Conservation (phyloP, 179 eudicot genomes). For the Silene coronaria region DNA sequence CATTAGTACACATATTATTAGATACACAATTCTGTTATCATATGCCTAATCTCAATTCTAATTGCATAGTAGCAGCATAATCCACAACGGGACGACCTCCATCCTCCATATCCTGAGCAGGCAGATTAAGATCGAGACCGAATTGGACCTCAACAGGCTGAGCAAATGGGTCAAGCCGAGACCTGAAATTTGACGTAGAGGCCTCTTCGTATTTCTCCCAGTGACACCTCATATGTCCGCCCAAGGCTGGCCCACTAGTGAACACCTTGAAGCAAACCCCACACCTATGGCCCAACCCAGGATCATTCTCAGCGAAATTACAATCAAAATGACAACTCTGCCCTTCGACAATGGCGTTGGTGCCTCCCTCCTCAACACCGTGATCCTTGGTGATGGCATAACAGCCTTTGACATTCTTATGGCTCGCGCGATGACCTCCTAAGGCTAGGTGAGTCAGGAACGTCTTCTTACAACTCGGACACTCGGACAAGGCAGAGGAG, state of each 20-base stretch:
- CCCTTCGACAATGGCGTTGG: background rate
- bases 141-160: constrained; percentile 12
- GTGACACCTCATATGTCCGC: constrained; percentile 88
- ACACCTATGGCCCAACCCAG: constrained; percentile 46
- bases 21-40: constrained; percentile 4
- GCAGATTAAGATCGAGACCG: constrained; percentile 27
- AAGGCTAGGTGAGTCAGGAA: constrained; percentile 76
- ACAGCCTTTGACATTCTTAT: constrained; percentile 83
- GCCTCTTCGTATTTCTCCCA: constrained; percentile 44
- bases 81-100: background rate
- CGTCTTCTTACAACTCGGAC: constrained; percentile 78
- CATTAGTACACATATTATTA: background rate
- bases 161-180: background rate
- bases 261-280: constrained; percentile 59
- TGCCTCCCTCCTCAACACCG: constrained; percentile 20
- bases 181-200: background rate
- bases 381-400: constrained; percentile 32
- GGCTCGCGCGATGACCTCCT: constrained; percentile 87
- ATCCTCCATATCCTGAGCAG: constrained; percentile 18
- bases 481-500: constrained; percentile 36
- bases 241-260: constrained; percentile 76
- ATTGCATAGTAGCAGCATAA: constrained; percentile 19
- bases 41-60: constrained; percentile 35
- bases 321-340: background rate
- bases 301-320: constrained; percentile 1